phyloP scores from a whole-genome alignment of 1,284 basidiomycete genomes.

The Agaricales sp. region DNA sequence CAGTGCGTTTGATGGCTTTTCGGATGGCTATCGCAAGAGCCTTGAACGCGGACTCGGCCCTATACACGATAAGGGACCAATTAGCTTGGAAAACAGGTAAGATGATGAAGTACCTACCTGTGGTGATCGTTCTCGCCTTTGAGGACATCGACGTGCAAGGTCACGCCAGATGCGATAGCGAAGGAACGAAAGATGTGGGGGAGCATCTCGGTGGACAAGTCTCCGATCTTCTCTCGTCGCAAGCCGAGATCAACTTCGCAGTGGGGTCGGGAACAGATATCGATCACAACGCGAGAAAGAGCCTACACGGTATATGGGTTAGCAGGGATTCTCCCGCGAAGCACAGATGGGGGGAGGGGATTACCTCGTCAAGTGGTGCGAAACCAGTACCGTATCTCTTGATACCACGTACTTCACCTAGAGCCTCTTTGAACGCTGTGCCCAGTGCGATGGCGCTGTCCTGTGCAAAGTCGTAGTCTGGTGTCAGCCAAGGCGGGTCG shows the following conservation, averaged over 20 bases:
- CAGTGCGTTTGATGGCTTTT: conserved; percentile 87
- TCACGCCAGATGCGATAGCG: conserved; percentile 84
- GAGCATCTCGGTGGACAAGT: conserved; percentile 96
- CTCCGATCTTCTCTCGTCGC: conserved; percentile 94
- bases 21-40: conserved; percentile 92
- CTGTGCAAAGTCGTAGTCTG: conserved; percentile 52
- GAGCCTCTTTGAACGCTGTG: conserved; percentile 89
- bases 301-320: conserved; percentile 48
- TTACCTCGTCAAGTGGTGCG: conserved; percentile 93
- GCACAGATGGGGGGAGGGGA: conserved; percentile 1
- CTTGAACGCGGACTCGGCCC: conserved; percentile 97
- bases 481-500: conserved; percentile 13
- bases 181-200: conserved; percentile 93
- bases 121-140: conserved; percentile 98
- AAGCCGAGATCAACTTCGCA: conserved; percentile 88
- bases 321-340: no score
- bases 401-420: conserved; percentile 94
- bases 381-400: conserved; percentile 93
- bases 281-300: conserved; percentile 90
- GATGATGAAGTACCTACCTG: conserved; percentile 43
- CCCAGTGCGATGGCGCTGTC: conserved; percentile 92
- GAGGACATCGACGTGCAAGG: conserved; percentile 89
- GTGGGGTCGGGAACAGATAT: conserved; percentile 95
- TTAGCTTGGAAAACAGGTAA: conserved; percentile 7
- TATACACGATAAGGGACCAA: conserved; percentile 27